Percentiles rank a stretch among this genome's conserved stretches.
These are phyloP conservation scores for Suillus plorans DNA, from an alignment of 768 basidiomycete genomes.

Conservation along the genomic window DNA sequence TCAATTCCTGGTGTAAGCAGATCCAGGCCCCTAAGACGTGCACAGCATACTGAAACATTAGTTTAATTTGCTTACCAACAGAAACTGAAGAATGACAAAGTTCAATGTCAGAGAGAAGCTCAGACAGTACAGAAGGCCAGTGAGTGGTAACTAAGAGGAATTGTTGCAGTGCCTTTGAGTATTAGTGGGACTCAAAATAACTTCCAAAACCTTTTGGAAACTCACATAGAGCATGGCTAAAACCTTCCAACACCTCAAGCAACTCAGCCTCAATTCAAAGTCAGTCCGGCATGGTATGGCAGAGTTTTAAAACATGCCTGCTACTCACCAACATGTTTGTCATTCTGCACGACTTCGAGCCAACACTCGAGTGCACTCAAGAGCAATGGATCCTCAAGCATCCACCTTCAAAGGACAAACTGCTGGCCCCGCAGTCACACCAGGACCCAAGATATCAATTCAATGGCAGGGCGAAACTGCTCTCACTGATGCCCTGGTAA, in stretches of 20 bases:
- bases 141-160: no score
- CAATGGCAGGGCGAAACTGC: background rate
- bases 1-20: background rate
- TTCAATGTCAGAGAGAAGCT: background rate
- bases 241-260: no score
- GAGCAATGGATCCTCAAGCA: background rate
- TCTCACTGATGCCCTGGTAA: background rate
- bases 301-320: background rate
- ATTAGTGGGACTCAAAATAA: no score
- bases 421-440: background rate
- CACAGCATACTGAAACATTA: background rate
- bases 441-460: background rate
- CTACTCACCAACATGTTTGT: background rate
- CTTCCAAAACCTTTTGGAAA: no score
- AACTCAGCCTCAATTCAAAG: no score
- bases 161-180: no score
- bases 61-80: background rate
- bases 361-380: background rate
- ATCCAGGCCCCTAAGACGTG: background rate
- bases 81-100: slow-evolving; percentile 1
- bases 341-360: background rate
- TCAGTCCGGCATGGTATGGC: background rate
- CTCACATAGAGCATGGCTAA: no score
- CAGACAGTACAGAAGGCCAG: slow-evolving; percentile 6
- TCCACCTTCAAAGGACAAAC: background rate